These are phyloP conservation scores for Kuraishia piskuri DNA, from an alignment of 805 yeast species.

Conservation along the genomic window DNA sequence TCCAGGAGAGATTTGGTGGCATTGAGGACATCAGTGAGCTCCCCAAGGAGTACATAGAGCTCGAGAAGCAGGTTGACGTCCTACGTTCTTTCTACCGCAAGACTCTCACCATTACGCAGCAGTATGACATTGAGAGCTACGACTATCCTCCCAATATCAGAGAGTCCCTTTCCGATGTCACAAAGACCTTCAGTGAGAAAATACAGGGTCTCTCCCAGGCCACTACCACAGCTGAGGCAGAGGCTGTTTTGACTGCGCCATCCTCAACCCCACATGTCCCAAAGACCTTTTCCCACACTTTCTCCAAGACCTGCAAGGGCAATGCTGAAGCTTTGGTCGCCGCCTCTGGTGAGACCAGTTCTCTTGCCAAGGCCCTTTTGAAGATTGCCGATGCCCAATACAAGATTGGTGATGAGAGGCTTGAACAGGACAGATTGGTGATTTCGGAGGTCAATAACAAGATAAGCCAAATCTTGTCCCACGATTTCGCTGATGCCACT, in stretches of 20 bases:
- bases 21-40: slow-evolving; percentile 64
- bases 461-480: slow-evolving; percentile 41
- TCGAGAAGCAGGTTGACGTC: slow-evolving; percentile 62
- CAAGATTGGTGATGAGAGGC: slow-evolving; percentile 58
- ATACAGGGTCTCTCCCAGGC: slow-evolving; percentile 54
- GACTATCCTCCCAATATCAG: slow-evolving; percentile 77
- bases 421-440: slow-evolving; percentile 61
- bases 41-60: slow-evolving; percentile 61
- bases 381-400: slow-evolving; percentile 48
- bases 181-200: slow-evolving; percentile 46
- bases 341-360: slow-evolving; percentile 16
- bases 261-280: slow-evolving; percentile 32
- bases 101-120: slow-evolving; percentile 41
- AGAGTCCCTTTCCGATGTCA: slow-evolving; percentile 57
- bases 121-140: slow-evolving; percentile 67
- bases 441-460: slow-evolving; percentile 50
- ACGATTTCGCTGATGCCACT: slow-evolving; percentile 52
- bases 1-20: slow-evolving; percentile 56
- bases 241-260: slow-evolving; percentile 35
- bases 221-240: slow-evolving; percentile 60
- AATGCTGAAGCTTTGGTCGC: slow-evolving; percentile 36
- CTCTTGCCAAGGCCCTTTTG: slow-evolving; percentile 42
- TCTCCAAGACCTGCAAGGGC: slow-evolving; percentile 45
- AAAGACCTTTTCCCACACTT: slow-evolving; percentile 67
- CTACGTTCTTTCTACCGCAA: slow-evolving; percentile 51